Evolutionary conservation across 2,329 filamentous ascomycete species (phyloP), one percentile per base, ranked within the genome.

Genomic region (Ceratocystis papillata): DNA sequence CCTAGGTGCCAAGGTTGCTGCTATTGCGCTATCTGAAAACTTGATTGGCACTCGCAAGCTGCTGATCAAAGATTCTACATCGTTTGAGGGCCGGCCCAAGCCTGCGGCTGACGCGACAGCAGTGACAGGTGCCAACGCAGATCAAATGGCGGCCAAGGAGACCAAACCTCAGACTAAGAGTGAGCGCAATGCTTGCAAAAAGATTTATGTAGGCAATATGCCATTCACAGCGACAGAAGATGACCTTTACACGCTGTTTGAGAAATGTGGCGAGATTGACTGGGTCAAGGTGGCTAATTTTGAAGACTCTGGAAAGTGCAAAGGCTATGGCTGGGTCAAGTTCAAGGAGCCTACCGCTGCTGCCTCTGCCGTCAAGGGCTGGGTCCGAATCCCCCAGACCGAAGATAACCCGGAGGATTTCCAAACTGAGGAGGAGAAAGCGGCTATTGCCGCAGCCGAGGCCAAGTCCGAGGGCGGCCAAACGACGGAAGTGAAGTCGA

Each of bases 221-320:
- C 83, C 87, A 65, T 96, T 93, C 76, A 85, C 89, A 72, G 84
- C 86, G 3, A 91, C 87, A 5, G 88, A 93, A 71, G 90, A 96
- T 65, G 86, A 90, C 71, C 76, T 99, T 62, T 80, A 85, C 70
- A 81, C 86, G 69, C 90, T 96, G 73, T 97, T 96, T 75, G 81
- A 82, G 62, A 89, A 87, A 74, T 97, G 93, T 73, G 94, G 94
- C 63, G 81, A 87, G 69, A 84, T 97, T 69, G 84, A 87, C 64
- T 89, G 89, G 78, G 83, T 90, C 69, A 93, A 96, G 77, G 80
- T 97, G 70, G 94, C 94, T 2, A 96, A 92, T 0, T 99, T 99
- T 73, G 90, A 97, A 75, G 95, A 99, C 75, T 87, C 87, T 22
- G 94, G 94, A 55, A 99, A 97, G 78, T 99, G 94, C 79, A 97